A percentile compares a stretch with the other conserved stretches of the same genome.
Evolutionary conservation across 805 yeast species (phyloP).

Genomic region (Wickerhamiella siamensis): DNA sequence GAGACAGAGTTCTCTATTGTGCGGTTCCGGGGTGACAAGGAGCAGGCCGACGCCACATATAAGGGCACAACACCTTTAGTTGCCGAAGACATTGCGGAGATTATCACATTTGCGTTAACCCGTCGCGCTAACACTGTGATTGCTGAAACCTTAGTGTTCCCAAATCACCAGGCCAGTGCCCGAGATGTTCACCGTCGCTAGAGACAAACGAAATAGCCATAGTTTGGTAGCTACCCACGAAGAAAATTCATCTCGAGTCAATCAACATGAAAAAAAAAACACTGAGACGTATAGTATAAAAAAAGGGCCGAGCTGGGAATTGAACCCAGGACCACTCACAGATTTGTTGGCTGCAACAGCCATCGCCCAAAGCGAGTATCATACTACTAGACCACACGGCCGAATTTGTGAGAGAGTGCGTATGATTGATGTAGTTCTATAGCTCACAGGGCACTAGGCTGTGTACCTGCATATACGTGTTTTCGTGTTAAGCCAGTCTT

Average conservation of each 20-base stretch:
- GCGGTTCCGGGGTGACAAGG: constrained; percentile 48
- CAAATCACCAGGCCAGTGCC: constrained; percentile 75
- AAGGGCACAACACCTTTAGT: constrained; percentile 52
- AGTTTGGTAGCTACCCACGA: too few relatives aligned
- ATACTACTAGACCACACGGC: constrained; percentile 9
- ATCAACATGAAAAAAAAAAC: too few relatives aligned
- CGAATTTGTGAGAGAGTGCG: neutral
- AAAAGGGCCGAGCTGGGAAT: constrained; percentile 9
- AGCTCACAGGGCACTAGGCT: too few relatives aligned
- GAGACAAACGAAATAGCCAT: too few relatives aligned
- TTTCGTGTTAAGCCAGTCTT: too few relatives aligned
- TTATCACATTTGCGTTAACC: constrained; percentile 50
- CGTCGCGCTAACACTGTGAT: constrained; percentile 59
- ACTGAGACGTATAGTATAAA: neutral
- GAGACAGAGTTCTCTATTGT: constrained; percentile 62
- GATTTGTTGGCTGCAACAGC: neutral
- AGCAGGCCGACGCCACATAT: constrained; percentile 50
- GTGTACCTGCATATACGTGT: too few relatives aligned
- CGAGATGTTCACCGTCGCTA: constrained; percentile 35
- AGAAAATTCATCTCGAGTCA: too few relatives aligned
- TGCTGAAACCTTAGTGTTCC: constrained; percentile 72
- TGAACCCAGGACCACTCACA: constrained; percentile 10
- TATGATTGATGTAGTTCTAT: too few relatives aligned
- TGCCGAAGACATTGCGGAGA: constrained; percentile 64
- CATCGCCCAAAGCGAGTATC: constrained; percentile 9